Base-by-base conservation (phyloP, 805 yeast genomes). In the Crinitomyces ghanaensis region DNA sequence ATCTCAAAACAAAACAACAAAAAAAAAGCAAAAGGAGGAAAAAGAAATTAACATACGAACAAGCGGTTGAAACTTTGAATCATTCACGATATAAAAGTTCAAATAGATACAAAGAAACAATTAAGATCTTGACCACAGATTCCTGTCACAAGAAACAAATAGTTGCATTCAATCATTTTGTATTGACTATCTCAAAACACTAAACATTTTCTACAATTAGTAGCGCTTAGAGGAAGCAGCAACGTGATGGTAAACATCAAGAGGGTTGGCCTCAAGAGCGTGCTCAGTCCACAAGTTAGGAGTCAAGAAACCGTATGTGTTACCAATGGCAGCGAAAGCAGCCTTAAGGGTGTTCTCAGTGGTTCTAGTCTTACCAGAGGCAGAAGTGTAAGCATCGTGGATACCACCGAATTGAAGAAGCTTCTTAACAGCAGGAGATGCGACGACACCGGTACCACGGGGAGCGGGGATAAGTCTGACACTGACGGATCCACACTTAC, bases 361-460 rank as follows among this genome's bases (percentile, higher is more conserved):
- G 62, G 98, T 91, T 82, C 96, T 85, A 76, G 98, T 91, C 57
- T 95, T 82, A 72, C 98, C 98, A 51, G 91, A 76, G 57, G 98
- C 88, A 59, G 93, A 76, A 56, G 98, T 91, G 85, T 86, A 91
- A 60, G 91, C 94, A 72, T 91, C 98, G 74, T 88, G 94, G 66
- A 91, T 78, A 83, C 98, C 98, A 63, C 96, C 98, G 66, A 91
- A 82, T 74, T 88, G 95, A 73, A 91, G 74, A 70, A 91, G 78
- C 73, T 85, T 85, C 82, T 86, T 88, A 66, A 91, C 97, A 54
- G 95, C 95, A 66, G 98, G 97, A 56, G 98, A 91, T 63, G 98
- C 98, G 57, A 91, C 95, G 63, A 91, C 83, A 81, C 96, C 97
- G 67, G 94, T 85, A 88, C 98, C 98, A 78, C 98, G 91, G 78